Base-by-base conservation (phyloP, 1,284 basidiomycete genomes). In the Pseudozyma tsukubaensis region DNA sequence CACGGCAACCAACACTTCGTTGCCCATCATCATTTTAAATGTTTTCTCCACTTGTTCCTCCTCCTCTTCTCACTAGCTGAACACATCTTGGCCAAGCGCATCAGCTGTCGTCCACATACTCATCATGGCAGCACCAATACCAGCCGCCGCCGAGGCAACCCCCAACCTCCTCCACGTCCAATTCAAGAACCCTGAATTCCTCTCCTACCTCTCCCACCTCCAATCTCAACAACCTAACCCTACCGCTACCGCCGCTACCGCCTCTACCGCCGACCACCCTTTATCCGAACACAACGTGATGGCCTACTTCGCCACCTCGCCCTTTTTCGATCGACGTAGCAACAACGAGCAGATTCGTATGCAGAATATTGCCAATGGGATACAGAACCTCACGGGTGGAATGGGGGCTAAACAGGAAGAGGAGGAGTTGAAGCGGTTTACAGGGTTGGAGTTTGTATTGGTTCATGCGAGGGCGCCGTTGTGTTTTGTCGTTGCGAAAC, bases 301-400 rank as follows among this genome's bases (percentile, higher is more conserved):
- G 62, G 64, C 79, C 9, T 83, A 83, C 58, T 83, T 83, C 50
- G 74, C 76, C 37, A 78, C 68, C 29, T 81, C 79, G 16, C 79
- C 79, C 16, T 83, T 83, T 61, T 83, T 77, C 61, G 81, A 82
- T 35, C 63, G 75, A 14, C 60, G 73, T 24, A 76, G 76, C 65
- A 82, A 79, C 51, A 83, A 83, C 43, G 79, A 83, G 66, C 74
- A 81, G 67, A 80, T 83, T 35, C 77, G 81, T 11, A 83, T 83
- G 81, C 81, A 83, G 51, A 82, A 80, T 52, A 72, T 79, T 19
- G 78, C 76, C 48, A 73, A 64, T 44, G 65, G 59, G 10, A 43
- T 51, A 18, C 56, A 64, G 39, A 55, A 52, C 24, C 19, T 63
- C 10, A 48, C 36, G 1, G 52, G 37, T 12, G 51, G 54, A 1